Percentiles rank a stretch among this genome's conserved stretches.
Conservation (phyloP, 139 green algal species). For the Choricystis sp. region DNA sequence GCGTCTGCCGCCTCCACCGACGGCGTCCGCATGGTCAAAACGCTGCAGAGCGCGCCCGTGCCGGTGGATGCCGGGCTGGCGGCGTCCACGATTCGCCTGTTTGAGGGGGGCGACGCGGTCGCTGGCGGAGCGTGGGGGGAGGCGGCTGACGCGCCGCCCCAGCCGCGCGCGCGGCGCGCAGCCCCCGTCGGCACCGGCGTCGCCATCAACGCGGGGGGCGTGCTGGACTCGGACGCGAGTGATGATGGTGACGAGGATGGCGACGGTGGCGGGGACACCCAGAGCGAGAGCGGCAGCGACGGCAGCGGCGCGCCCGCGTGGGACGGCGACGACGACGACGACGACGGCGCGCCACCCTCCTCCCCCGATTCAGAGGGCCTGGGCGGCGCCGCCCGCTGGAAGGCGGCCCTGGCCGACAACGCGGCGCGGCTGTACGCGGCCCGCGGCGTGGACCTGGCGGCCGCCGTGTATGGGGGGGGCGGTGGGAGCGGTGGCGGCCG, state of each 20-base stretch:
- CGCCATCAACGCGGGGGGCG: background rate
- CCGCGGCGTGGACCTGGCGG: constrained; percentile 19
- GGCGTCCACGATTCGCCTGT: constrained; percentile 2
- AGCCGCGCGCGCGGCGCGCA: background rate
- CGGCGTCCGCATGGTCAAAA: constrained; percentile 73
- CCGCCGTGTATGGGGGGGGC: constrained; percentile 1
- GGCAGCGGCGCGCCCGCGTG: background rate
- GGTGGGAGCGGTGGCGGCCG: constrained; percentile 3
- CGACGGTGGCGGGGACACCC: constrained; percentile 9
- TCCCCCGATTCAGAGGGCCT: constrained; percentile 8
- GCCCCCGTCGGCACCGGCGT: background rate
- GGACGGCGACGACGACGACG: constrained; percentile 21
- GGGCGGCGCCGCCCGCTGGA: constrained; percentile 24
- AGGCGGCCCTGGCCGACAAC: constrained; percentile 7
- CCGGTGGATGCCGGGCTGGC: background rate
- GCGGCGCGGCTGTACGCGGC: constrained; percentile 16
- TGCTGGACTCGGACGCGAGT: background rate
- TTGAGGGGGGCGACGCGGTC: constrained; percentile 4
- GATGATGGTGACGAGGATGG: constrained; percentile 14
- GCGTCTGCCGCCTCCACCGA: constrained; percentile 13
- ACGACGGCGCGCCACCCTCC: constrained; percentile 12
- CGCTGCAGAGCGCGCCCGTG: constrained; percentile 37
- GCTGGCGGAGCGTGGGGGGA: background rate
- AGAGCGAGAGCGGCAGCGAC: background rate
- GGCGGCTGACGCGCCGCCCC: background rate